Base-by-base conservation (phyloP, 2,329 filamentous ascomycete genomes). In the Ceratocystiopsis minuta region DNA sequence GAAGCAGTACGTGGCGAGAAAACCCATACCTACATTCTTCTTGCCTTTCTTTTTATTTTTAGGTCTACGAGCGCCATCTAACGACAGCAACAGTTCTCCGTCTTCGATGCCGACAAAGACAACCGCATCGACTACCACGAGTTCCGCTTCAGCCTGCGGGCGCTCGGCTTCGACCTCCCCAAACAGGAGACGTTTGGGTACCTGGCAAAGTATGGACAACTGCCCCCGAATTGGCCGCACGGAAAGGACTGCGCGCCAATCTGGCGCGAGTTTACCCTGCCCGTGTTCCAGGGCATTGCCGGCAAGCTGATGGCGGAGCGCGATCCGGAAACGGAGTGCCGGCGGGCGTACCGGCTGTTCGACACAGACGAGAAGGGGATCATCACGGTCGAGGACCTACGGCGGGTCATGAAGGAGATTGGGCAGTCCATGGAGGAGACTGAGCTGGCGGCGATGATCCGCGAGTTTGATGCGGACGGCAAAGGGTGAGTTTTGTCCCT, bases 81-180 rank as follows among this genome's bases (percentile, higher is more conserved):
- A 14, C 7, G 5, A 18, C 11, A n/a, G 14, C 31, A 40, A 36
- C 50, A 93, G 81, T 96, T 96, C 61, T 78, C 79, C 47, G 77
- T 96, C 50, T 96, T 98, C 68, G 90, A 96, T 59, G 80, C 94
- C 55, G 88, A 96, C 68, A 88, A 92, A 59, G 87, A 96, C 64
- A 74, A 78, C 38, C 78, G 82, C 60, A 84, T 98, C 56, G 88
- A 96, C 65, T 96, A 94, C 67, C 90, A 96, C 64, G 90, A 98
- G 63, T 83, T 96, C 58, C 88, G 90, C 61, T 90, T 96, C 63
- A 86, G 88, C 46, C 78, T 96, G 53, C 90, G 92, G 58, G 90
- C 90, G 4, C 76, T 98, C 1, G 90, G 90, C 49, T 96, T 96
- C 65, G 85, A 92, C 54, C 68, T 94, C 39, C 72, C 84, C 45